Evolutionary conservation across 805 yeast species (phyloP), one percentile per base, ranked within the genome.

Genomic region (Wickerhamomyces mucosus): DNA sequence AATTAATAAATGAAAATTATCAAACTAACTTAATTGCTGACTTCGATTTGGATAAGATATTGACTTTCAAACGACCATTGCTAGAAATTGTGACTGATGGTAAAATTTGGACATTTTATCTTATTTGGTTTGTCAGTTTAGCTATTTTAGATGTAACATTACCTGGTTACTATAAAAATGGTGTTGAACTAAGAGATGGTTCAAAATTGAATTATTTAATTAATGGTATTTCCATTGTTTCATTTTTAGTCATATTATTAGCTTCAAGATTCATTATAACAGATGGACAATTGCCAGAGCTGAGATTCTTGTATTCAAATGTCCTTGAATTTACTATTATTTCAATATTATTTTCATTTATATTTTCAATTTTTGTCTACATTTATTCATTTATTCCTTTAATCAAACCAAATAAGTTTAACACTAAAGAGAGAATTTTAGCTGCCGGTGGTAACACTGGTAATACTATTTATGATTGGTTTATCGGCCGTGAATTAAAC

Each of bases 401-500:
- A 24, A 15, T 8, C 16, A 23, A 15, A 14, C 37, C 55, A 6
- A 26, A 27, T 13, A 59, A 36, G 6, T 30, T 38, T 17, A 80
- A 78, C 48, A 78, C 78, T 6, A 62, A 61, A 9, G 92, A 83
- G 46, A 65, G 82, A 41, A 73, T 92, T 24, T 63, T 92, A 32
- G 88, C 96, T 0, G 55, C 70, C 24, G 92, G 92, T 27, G 98
- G 98, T 3, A 89, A 89, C 58, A 67, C 94, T 0, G 82, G 84
- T 0, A 75, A 71, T 42, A 43, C 57, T 0, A 44, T 89, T 8
- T 89, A 82, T 51, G 96, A 92, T 50, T 88, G 96, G 96, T 92
- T 86, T 51, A 86, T 92, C 51, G 98, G 98, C 19, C 75, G 98
- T 38, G 97, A 89, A 58, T 65, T 92, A 50, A 92, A 92, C 53